Evolutionary conservation across 1,139 yeast genomes (phyloP), one percentile per base, ranked within the genome.

Genomic region (Lodderomyces margitis): DNA sequence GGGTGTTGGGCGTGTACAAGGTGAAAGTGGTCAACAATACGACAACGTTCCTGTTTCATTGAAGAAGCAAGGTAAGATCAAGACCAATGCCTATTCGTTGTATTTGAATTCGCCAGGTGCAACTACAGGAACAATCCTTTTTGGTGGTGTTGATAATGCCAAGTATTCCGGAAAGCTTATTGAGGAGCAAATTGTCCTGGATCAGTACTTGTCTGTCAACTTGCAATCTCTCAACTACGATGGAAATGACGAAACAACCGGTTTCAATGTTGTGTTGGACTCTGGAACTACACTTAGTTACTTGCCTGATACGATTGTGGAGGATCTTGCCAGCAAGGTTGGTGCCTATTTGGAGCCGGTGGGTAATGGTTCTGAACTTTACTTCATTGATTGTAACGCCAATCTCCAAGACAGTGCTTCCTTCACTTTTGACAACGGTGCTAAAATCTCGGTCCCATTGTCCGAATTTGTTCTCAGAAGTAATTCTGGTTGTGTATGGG

Each of bases 11-110:
- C 47, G 49, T 36, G 37, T 45, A 5, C 54, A 53, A 12, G 25
- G 23, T 21, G 47, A 40, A 34, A 23, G 30, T 16, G 24, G 12
- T 47, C 16, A 7, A 5, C 43, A 46, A 52, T 66, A 66, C 46
- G 59, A 58, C 40, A 66, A 65, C 43, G 55, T 66, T 14, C 72
- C 71, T 1, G 39, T 56, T 34, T 57, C 57, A 37, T 53, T 67
- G 50, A 58, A 51, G 38, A 47, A 45, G 27, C 54, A 58, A 45
- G 89, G 87, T 0, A 48, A 68, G 9, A 82, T 80, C 46, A 46
- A 68, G 23, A 73, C 72, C 43, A 52, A 50, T 34, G 64, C 68
- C 16, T 69, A 65, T 53, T 65, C 71, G 4, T 55, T 69, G 42
- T 68, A 59, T 52, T 61, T 69, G 49, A 50, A 53, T 36, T 46